Conservation (phyloP, 768 basidiomycete species). For the Mycena amicta region DNA sequence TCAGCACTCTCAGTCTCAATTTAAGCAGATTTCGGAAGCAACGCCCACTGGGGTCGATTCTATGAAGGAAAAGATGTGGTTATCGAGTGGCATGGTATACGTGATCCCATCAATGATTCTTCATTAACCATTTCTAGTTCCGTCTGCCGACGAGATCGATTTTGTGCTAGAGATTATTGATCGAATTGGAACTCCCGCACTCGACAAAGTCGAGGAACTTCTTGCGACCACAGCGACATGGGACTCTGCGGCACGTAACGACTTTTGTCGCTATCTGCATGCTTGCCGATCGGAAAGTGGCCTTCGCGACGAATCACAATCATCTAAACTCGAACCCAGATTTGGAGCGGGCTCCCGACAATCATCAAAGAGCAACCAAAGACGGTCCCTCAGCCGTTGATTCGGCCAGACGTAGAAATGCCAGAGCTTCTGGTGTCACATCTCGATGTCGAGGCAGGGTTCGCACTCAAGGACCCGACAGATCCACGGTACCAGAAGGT, state of each 20-base stretch:
- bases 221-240: constrained; percentile 58
- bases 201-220: constrained; percentile 68
- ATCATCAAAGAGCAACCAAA: constrained; percentile 63
- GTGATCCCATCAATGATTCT: not conserved
- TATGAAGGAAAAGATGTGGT: constrained; percentile 79
- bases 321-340: constrained; percentile 7
- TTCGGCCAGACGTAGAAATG: constrained; percentile 64
- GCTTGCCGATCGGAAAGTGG: constrained; percentile 55
- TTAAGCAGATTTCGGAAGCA: no score
- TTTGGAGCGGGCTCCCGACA: constrained; percentile 78
- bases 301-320: not conserved
- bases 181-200: constrained; percentile 61
- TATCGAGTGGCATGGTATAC: constrained; percentile 85
- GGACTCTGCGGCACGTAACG: constrained; percentile 70
- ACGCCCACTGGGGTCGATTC: constrained; percentile 76
- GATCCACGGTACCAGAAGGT: constrained; percentile 78
- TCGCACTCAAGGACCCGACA: constrained; percentile 68
- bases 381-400: constrained; percentile 55
- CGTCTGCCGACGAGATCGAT: constrained; percentile 68
- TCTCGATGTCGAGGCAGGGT: constrained; percentile 72
- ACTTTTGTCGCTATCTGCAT: constrained; percentile 81
- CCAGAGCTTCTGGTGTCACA: constrained; percentile 69
- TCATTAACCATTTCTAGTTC: constrained; percentile 40
- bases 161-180: constrained; percentile 82
- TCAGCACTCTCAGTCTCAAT: no score